Percentiles rank a stretch among this genome's conserved stretches.
These are phyloP conservation scores for Metschnikowia santaceciliae DNA, from an alignment of 805 yeast species.

Conservation along the genomic window DNA sequence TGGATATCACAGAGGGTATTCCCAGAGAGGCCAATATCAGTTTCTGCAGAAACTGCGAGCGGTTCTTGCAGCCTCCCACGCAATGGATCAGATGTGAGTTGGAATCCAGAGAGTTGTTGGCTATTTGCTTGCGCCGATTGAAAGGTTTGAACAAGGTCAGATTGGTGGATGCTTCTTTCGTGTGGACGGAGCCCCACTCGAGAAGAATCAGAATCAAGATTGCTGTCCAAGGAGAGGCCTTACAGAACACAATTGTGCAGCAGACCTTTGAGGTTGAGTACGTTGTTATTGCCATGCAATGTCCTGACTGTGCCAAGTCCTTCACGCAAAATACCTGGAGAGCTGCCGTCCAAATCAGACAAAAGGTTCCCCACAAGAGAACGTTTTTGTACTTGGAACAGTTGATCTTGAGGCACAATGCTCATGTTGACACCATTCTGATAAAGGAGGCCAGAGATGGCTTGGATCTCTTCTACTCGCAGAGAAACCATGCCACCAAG, in stretches of 20 bases:
- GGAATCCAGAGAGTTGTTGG: constrained; percentile 89
- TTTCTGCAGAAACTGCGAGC: constrained; percentile 95
- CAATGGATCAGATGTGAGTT: constrained; percentile 90
- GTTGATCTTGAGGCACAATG: constrained; percentile 85
- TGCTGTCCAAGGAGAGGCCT: constrained; percentile 96
- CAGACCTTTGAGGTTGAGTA: constrained; percentile 94
- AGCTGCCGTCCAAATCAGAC: constrained; percentile 96
- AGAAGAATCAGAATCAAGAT: constrained; percentile 87
- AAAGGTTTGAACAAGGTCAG: constrained; percentile 85
- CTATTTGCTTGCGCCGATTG: constrained; percentile 81
- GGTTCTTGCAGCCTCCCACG: constrained; percentile 90
- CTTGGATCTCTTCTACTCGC: constrained; percentile 86
- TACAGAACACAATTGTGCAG: constrained; percentile 85
- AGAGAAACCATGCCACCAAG: constrained; percentile 85
- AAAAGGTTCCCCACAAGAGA: constrained; percentile 94
- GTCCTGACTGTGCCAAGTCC: constrained; percentile 97
- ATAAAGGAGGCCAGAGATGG: constrained; percentile 94
- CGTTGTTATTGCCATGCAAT: constrained; percentile 91
- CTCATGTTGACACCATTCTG: constrained; percentile 89
- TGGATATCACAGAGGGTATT: constrained; percentile 85
- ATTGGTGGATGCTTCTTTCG: constrained; percentile 86
- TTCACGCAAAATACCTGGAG: constrained; percentile 97
- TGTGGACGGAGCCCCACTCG: constrained; percentile 99
- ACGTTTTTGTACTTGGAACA: constrained; percentile 95
- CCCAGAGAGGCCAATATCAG: constrained; percentile 93